Base-by-base conservation (phyloP, 352 stramenopile species). In the Plasmopara halstedii region DNA sequence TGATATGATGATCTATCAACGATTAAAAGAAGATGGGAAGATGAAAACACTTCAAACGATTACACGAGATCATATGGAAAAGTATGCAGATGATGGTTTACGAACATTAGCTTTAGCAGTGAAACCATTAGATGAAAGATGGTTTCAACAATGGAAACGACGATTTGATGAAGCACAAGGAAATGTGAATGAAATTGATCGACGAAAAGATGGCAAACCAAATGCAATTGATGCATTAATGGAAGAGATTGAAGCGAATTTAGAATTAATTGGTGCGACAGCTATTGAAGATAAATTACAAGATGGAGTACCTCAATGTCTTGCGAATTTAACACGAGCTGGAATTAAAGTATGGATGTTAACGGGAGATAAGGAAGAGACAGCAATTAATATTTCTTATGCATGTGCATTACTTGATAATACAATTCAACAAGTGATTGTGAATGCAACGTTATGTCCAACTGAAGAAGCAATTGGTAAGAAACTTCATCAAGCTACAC, bases 271-370 rank as follows among this genome's bases (percentile, higher is more conserved):
- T 34, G 88, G 88, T 9, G 82, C 80, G 0, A 96, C 88, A 3
- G 88, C 84, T 10, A 97, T 97, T 39, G 88, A 97, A 56, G 88
- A 97, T 65, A 93, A 92, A 34, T 66, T 97, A 0, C 88, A 97
- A 50, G 83, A 95, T 20, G 81, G 85, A 4, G 93, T 98, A 0
- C 79, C 88, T 1, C 68, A 92, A 33, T 87, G 75, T 29, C 67
- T 97, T 6, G 68, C 79, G 7, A 72, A 75, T 36, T 53, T 97
- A 27, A 85, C 78, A 2, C 53, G 56, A 10, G 90, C 87, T 0
- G 89, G 88, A 1, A 96, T 98, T 46, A 95, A 96, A 58, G 74
- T 97, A 13, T 97, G 90, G 88, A 95, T 98, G 69, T 78, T 98
- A n/a, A 98, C 92, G 4, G 89, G 90, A 15, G 92, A 98, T 62